phyloP scores from a whole-genome alignment of 1,284 basidiomycete species.

The Rhodotorula sp. region DNA sequence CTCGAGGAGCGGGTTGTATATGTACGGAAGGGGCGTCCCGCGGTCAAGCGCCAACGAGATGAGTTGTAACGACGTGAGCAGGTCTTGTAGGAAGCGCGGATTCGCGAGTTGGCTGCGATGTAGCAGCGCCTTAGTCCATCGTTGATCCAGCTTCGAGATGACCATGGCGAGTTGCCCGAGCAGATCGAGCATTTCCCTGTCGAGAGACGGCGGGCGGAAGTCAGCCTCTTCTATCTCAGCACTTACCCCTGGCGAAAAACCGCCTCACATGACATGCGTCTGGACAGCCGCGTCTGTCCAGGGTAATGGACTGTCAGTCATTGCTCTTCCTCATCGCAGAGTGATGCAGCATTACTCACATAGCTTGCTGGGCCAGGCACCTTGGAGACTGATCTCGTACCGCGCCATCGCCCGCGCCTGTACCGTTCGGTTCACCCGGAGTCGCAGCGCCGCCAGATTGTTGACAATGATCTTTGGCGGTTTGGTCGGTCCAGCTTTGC shows the following conservation, averaged over 20 bases:
- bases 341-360: conserved; percentile 12
- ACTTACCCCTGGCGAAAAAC: too few relatives aligned
- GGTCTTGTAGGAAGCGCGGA: conserved; percentile 31
- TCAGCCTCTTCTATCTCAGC: accelerated
- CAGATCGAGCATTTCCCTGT: conserved; percentile 38
- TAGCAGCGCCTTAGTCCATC: conserved; percentile 37
- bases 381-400: conserved; percentile 31
- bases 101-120: conserved; percentile 36
- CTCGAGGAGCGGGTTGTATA: conserved; percentile 37
- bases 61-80: conserved; percentile 28
- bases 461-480: conserved; percentile 34
- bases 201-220: not conserved
- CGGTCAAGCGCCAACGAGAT: conserved; percentile 24
- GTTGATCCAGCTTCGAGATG: conserved; percentile 25
- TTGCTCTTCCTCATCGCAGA: not conserved
- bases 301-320: not conserved
- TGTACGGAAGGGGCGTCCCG: conserved; percentile 29
- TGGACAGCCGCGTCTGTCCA: conserved; percentile 23
- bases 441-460: conserved; percentile 27
- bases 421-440: conserved; percentile 32
- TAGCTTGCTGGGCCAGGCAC: conserved; percentile 32
- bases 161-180: conserved; percentile 30
- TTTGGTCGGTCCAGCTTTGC: conserved; percentile 29
- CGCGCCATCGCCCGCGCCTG: conserved; percentile 28
- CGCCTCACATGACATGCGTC: conserved; percentile 20